Base-by-base conservation (phyloP, 169 alveolate species). In the Theileria luwenshuni region DNA sequence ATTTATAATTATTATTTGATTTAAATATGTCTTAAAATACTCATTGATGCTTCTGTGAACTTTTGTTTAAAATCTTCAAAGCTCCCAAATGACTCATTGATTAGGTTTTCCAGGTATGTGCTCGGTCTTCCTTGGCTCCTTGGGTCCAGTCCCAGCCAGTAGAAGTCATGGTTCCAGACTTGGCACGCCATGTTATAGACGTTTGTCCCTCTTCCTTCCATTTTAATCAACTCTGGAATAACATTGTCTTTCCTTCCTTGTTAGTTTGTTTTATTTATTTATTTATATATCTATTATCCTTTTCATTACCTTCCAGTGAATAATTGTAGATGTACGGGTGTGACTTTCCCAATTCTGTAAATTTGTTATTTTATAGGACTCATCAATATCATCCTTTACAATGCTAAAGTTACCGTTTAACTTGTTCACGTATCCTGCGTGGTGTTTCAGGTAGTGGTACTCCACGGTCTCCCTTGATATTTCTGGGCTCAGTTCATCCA, bases 371-470 rank as follows among this genome's bases (percentile, higher is more conserved):
- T 1, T 43, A 12, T 12, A 27, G 28, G 30, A 6, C n/a, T 45
- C 23, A 47, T 17, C 10, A n/a, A 35, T 5, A 0, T 10, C 10
- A 15, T 23, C 23, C 3, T 27, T 56, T 56, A 56, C 7, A 2
- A 27, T 49, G 7, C 17, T 19, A 23, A 7, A 52, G 25, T 23
- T 69, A 86, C 92, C 74, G 58, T 95, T 95, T 59, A 90, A 83
- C 21, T 94, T 95, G 28, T 83, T 86, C 17, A 93, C 96, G 69
- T 95, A 95, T 3, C 95, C 90, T 61, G 94, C 92, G 79, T 95
- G 98, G 68, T 95, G 98, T 61, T 90, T 94, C 28, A 91, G 92
- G 83, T 95, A 92, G 69, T 95, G 98, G 74, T 80, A 89, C 27
- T 91, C 88, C 15, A 95, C 68, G 8, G 95, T 63, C 35, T 93